These are phyloP conservation scores for Hyphopichia burtonii DNA, from an alignment of 1,139 yeast genomes.

Conservation along the genomic window DNA sequence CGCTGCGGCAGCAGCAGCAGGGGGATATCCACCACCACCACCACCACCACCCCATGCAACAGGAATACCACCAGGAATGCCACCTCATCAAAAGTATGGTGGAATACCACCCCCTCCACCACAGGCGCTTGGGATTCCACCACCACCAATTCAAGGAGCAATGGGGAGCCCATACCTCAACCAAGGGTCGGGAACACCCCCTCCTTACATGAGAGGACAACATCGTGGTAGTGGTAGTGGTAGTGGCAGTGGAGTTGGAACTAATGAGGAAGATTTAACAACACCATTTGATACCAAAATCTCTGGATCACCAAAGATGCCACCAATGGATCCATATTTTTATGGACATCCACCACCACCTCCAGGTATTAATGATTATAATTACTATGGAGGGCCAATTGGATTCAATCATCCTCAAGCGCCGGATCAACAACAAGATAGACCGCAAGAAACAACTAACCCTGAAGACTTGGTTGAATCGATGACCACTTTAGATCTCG, in stretches of 20 bases:
- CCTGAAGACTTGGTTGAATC: not conserved
- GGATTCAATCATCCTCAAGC: not conserved
- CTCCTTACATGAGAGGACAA: not conserved
- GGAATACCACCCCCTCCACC: constrained; percentile 6
- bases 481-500: not conserved
- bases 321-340: not conserved
- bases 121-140: constrained; percentile 2
- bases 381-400: not conserved
- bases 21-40: constrained; percentile 18
- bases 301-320: not conserved
- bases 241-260: not conserved
- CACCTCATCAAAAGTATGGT: constrained; percentile 9
- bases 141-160: constrained; percentile 6
- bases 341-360: constrained; percentile 1
- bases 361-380: not conserved
- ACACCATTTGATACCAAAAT: not conserved
- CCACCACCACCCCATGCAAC: constrained; percentile 5
- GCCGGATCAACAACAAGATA: not conserved
- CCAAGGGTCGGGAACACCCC: not conserved
- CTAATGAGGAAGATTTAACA: not conserved
- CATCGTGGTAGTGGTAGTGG: constrained; percentile 2
- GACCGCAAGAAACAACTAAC: not conserved
- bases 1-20: constrained; percentile 25
- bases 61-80: not conserved
- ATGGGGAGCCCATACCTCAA: not conserved